Evolutionary conservation across 2,329 filamentous ascomycete species (phyloP).

Genomic region (Pseudocercospora ulei): DNA sequence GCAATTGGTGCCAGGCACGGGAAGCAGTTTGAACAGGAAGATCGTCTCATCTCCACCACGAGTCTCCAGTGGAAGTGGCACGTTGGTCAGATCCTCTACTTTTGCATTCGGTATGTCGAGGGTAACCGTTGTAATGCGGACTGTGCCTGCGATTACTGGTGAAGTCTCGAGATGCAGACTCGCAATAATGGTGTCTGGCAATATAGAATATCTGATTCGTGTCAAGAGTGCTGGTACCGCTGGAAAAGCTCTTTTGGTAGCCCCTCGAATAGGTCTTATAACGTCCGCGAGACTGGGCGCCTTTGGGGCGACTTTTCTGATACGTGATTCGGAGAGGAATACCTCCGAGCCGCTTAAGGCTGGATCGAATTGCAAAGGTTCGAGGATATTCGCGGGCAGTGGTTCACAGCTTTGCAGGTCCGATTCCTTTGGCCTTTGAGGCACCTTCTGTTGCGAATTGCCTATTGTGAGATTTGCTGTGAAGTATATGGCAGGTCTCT

Average conservation of each 20-base stretch:
- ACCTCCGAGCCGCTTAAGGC: constrained; percentile 43
- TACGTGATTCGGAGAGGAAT: constrained; percentile 60
- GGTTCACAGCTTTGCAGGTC: constrained; percentile 62
- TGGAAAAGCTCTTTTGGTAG: constrained; percentile 53
- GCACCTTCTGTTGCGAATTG: constrained; percentile 34
- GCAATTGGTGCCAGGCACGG: not conserved
- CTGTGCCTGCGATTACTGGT: constrained; percentile 28
- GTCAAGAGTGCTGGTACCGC: constrained; percentile 63
- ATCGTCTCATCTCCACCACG: constrained; percentile 64
- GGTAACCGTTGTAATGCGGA: constrained; percentile 52
- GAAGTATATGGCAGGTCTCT: constrained; percentile 58
- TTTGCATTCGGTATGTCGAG: constrained; percentile 50
- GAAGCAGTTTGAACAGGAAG: constrained; percentile 51
- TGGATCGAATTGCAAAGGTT: constrained; percentile 59
- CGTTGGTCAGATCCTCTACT: constrained; percentile 39
- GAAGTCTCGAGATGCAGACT: constrained; percentile 30
- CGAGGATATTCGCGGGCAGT: constrained; percentile 64
- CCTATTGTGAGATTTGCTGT: constrained; percentile 30
- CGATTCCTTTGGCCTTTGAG: constrained; percentile 49
- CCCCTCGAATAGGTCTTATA: constrained; percentile 54
- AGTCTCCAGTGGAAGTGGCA: constrained; percentile 22
- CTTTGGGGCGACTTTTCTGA: constrained; percentile 62
- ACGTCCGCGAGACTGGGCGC: constrained; percentile 52
- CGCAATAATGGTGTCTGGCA: constrained; percentile 36
- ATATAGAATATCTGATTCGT: constrained; percentile 60